Evolutionary conservation across 2,329 filamentous ascomycete species (phyloP), one percentile per base, ranked within the genome.

Genomic region (Fusarium secorum): DNA sequence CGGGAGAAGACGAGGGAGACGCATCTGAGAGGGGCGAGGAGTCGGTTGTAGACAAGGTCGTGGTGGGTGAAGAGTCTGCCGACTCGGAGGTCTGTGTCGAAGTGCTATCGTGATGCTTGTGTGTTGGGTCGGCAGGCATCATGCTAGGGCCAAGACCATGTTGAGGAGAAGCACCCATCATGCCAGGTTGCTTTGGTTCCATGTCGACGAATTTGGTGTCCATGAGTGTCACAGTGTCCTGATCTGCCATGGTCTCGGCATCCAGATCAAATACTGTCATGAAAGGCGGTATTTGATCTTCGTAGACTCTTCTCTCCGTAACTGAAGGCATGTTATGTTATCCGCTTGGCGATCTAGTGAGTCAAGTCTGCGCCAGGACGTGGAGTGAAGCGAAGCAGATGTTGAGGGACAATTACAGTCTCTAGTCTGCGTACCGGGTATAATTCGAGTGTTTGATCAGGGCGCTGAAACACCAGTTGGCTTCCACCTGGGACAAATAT

Each of bases 1-100:
- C 95, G 13, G 95, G 95, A 3, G 95, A 98, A 26, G 95, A 94
- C 56, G 92, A 95, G 6, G 96, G 94, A 9, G 95, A 98, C 11
- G 93, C 91, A 75, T 98, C 95, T 33, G 95, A 95, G 52, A 96
- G 86, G 33, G 94, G 93, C 13, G 94, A 95, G 9, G 95, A 97
- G 82, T 97, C 95, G 70, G 95, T 93, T 24, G 94, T 97, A 10
- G 94, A 97, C 53, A 96, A 88, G 4, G 95, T 97, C 7, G 95
- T 98, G 11, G 95, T 98, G 3, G 96, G 96, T 13, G 95, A 98
- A 26, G 95, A 97, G 77, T 97, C 95, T 44, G 93, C 93, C 3
- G 96, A 98, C 71, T 93, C 93, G 20, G 92, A 93, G 59, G 87
- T 87, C 70, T 92, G 91, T 5, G 92, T 93, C 11, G 91, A 95